These are phyloP conservation scores for Lophiostoma macrostomum DNA, from an alignment of 495 filamentous ascomycete genomes.

Conservation along the genomic window DNA sequence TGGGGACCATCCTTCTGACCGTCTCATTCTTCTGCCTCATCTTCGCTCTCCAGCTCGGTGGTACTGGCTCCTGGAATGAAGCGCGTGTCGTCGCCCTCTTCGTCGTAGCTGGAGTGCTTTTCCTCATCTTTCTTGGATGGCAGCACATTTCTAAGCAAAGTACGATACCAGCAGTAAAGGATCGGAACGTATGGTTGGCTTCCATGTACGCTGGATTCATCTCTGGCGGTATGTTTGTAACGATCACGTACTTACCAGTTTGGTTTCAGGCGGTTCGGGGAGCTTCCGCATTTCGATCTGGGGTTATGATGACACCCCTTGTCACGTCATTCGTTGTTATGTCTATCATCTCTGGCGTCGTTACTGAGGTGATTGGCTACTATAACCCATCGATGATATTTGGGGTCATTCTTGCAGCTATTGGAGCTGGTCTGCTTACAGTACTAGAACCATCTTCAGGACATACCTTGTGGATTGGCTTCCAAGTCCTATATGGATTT, in stretches of 20 bases:
- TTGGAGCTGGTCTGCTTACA: conserved; percentile 25
- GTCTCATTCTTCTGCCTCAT: conserved; percentile 69
- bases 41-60: conserved; percentile 86
- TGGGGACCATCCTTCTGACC: conserved; percentile 65
- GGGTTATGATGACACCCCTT: conserved; percentile 16
- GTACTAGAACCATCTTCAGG: conserved; percentile 7
- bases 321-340: conserved; percentile 21
- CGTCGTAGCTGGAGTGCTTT: conserved; percentile 62
- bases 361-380: conserved; percentile 14
- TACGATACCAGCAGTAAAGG: no score
- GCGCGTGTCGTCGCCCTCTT: conserved; percentile 69
- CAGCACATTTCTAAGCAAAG: conserved; percentile 60
- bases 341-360: conserved; percentile 15
- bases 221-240: conserved; percentile 63
- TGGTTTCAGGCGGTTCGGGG: conserved; percentile 23
- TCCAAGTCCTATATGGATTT: conserved; percentile 25
- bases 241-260: conserved; percentile 21
- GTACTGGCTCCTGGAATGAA: conserved; percentile 62
- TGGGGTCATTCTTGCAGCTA: conserved; percentile 14
- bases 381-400: conserved; percentile 31
- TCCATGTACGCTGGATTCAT: conserved; percentile 55
- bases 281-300: conserved; percentile 22
- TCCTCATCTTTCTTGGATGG: conserved; percentile 52
- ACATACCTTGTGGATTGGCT: conserved; percentile 27
- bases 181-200: conserved; percentile 61